phyloP scores from a whole-genome alignment of 257 asterid genomes.

The Primulina tabacum region DNA sequence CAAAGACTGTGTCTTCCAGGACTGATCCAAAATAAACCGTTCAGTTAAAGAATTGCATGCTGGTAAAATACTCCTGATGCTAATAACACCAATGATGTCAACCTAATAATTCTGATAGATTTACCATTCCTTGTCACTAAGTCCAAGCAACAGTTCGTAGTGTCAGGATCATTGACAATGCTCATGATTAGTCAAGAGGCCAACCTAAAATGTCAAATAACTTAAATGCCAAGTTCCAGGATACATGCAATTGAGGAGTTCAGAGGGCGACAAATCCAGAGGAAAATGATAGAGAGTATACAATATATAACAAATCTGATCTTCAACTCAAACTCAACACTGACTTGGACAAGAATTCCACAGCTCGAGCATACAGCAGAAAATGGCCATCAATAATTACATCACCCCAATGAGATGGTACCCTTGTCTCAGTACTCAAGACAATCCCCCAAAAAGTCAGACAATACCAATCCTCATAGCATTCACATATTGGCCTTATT shows the following conservation, averaged over 20 bases:
- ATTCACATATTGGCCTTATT: constrained; percentile 21
- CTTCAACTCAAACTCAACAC: constrained; percentile 26
- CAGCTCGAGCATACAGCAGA: constrained; percentile 22
- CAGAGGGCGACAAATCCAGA: constrained; percentile 22
- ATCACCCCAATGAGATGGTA: constrained; percentile 18
- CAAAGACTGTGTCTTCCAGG: constrained; percentile 28
- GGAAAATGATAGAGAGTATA: constrained; percentile 18
- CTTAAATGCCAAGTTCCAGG: constrained; percentile 28
- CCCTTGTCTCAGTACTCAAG: constrained; percentile 24
- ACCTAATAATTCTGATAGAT: constrained; percentile 17
- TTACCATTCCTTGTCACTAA: constrained; percentile 22
- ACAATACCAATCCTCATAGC: constrained; percentile 25
- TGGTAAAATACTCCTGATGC: constrained; percentile 24
- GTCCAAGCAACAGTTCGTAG: constrained; percentile 24
- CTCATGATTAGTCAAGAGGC: constrained; percentile 7
- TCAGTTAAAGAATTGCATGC: constrained; percentile 28
- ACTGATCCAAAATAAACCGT: constrained; percentile 28
- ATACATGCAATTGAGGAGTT: constrained; percentile 24
- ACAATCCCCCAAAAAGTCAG: constrained; percentile 24
- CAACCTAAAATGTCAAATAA: not conserved
- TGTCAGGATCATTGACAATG: constrained; percentile 28
- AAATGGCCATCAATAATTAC: constrained; percentile 25
- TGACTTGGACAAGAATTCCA: constrained; percentile 20
- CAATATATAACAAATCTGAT: constrained; percentile 19
- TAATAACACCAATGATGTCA: constrained; percentile 23